Evolutionary conservation across 2,329 filamentous ascomycete genomes (phyloP), one percentile per base, ranked within the genome.

Genomic region (Nannizzia gypsea): DNA sequence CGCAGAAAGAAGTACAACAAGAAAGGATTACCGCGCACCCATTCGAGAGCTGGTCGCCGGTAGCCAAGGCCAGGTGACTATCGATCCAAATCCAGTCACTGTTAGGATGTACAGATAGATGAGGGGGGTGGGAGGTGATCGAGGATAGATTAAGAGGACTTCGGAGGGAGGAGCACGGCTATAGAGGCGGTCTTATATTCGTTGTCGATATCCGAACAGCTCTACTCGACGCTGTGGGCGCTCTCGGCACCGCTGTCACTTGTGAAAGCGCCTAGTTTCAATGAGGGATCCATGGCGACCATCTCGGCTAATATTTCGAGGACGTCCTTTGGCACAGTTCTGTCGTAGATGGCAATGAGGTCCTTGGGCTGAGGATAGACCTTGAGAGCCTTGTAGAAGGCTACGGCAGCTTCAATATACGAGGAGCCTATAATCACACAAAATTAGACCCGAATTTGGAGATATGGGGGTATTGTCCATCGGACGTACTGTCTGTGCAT

Each of bases 321-420:
- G 68, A 97, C 89, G 64, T 91, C 91, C 88, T 96, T 96, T 68
- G 92, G 87, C 52, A 97, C 91, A 34, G 93, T 97, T 83, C 95
- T 96, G 76, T 99, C 93, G 77, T 99, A 99, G 75, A 99, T 96
- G 69, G 83, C 83, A 73, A 99, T 96, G 68, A 99, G 80, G 71
- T 97, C 93, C 68, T 86, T 83, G 11, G 92, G 93, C 69, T 89
- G 88, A 58, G 93, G 93, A 78, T 99, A 99, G 67, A 97, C 93
- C 83, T 99, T 99, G 66, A 99, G 83, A 50, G 91, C 93, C 81
- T 91, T 95, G 83, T 97, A 99, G 78, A 99, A 99, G 74, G 89
- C 90, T 63, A 97, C 79, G 55, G 93, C 92, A 57, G 93, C 89
- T 66, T 96, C 91, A 61, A 96, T 75, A 60, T 76, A 73, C 60